Evolutionary conservation across 495 filamentous ascomycete genomes (phyloP).

Genomic region (Xylaria bambusicola): DNA sequence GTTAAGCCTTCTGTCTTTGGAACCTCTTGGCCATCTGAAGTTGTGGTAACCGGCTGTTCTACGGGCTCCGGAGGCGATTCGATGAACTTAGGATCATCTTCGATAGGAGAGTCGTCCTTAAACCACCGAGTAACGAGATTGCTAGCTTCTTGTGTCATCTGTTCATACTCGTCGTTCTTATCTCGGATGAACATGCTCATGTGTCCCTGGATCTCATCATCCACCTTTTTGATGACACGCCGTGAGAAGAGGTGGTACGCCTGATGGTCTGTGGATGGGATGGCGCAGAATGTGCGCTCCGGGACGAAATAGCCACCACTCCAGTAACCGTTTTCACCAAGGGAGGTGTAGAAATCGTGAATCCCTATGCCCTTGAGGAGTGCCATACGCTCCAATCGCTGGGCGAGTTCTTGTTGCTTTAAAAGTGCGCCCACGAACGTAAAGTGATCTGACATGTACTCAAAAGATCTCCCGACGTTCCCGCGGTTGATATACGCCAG

Average conservation of each 20-base stretch:
- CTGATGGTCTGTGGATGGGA: constrained; percentile 41
- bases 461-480: constrained; percentile 49
- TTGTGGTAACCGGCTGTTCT: constrained; percentile 35
- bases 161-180: constrained; percentile 75
- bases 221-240: constrained; percentile 68
- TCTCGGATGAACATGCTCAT: constrained; percentile 78
- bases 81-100: constrained; percentile 45
- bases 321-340: constrained; percentile 56
- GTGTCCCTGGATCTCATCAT: constrained; percentile 84
- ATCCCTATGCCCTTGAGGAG: constrained; percentile 42
- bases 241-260: constrained; percentile 53
- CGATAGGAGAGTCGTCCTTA: constrained; percentile 42
- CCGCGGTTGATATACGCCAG: constrained; percentile 52
- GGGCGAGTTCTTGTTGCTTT: constrained; percentile 43
- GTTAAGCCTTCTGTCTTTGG: constrained; percentile 23
- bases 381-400: constrained; percentile 44
- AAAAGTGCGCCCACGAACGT: constrained; percentile 50
- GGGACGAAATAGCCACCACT: constrained; percentile 57
- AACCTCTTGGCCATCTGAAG: constrained; percentile 39
- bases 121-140: constrained; percentile 59
- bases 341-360: constrained; percentile 38
- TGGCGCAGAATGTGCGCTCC: constrained; percentile 53
- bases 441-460: constrained; percentile 50
- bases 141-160: constrained; percentile 66
- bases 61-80: constrained; percentile 27